Conservation (phyloP, 75 land plant genomes). For the Pinus albicaulis region DNA sequence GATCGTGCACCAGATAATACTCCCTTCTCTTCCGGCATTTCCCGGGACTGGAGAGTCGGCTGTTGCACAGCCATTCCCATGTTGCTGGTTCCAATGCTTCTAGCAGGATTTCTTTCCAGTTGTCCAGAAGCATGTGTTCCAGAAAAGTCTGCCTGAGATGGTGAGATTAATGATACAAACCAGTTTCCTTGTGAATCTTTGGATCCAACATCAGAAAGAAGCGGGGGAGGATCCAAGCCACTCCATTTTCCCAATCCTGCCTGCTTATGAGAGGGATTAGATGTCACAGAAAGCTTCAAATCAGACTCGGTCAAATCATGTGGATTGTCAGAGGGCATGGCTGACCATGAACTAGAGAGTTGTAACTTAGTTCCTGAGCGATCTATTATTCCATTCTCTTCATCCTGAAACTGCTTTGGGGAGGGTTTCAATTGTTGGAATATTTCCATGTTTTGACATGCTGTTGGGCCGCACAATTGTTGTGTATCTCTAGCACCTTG, state of each 20-base stretch:
- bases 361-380: conserved; percentile 3
- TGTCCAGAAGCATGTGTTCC: neutral
- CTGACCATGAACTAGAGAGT: conserved; percentile 6
- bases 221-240: neutral
- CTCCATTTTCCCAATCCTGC: conserved; percentile 2
- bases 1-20: conserved; percentile 1
- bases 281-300: neutral
- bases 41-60: neutral
- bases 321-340: neutral
- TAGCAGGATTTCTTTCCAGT: neutral
- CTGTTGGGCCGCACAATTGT: neutral
- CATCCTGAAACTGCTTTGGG: conserved; percentile 2
- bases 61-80: neutral
- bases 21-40: neutral
- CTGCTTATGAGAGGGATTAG: neutral
- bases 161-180: neutral
- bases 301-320: neutral
- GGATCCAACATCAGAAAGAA: neutral
- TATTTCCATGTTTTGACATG: neutral
- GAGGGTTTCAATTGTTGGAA: conserved; percentile 1
- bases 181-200: conserved; percentile 3
- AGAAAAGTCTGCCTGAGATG: neutral
- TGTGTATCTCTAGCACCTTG: neutral
- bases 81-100: neutral
- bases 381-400: conserved; percentile 1